These are phyloP conservation scores for Penicillium fuscoglaucum DNA, from an alignment of 2,329 filamentous ascomycete genomes.

Conservation along the genomic window DNA sequence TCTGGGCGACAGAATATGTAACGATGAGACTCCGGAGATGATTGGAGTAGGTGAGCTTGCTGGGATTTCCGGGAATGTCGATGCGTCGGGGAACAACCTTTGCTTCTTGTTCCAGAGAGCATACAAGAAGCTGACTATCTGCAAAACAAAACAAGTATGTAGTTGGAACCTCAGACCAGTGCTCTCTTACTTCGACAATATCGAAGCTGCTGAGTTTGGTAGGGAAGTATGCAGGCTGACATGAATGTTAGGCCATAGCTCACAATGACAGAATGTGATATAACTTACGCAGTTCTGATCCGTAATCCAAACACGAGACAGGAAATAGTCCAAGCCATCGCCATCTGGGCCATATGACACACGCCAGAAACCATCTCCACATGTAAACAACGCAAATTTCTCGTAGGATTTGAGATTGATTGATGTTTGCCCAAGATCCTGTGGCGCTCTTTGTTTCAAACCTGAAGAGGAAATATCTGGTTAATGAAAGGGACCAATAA, in stretches of 20 bases:
- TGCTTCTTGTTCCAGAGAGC: slow-evolving; percentile 46
- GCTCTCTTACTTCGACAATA: slow-evolving; percentile 32
- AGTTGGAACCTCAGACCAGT: slow-evolving; percentile 31
- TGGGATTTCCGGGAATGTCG: slow-evolving; percentile 43
- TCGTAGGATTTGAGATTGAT: slow-evolving; percentile 37
- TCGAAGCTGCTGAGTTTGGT: slow-evolving; percentile 37
- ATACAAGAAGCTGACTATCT: slow-evolving; percentile 50
- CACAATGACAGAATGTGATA: not conserved
- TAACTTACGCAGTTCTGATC: slow-evolving; percentile 44
- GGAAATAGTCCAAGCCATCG: slow-evolving; percentile 27
- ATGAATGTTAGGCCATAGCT: slow-evolving; percentile 17
- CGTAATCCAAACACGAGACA: slow-evolving; percentile 44
- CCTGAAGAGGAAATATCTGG: slow-evolving; percentile 21
- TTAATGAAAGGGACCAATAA: not conserved
- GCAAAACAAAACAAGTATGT: slow-evolving; percentile 52
- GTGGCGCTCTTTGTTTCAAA: slow-evolving; percentile 32
- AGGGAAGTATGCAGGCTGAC: slow-evolving; percentile 42
- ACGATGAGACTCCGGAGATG: slow-evolving; percentile 52
- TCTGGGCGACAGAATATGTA: slow-evolving; percentile 41
- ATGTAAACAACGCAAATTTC: slow-evolving; percentile 36
- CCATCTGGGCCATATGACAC: slow-evolving; percentile 31
- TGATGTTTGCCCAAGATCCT: slow-evolving; percentile 39
- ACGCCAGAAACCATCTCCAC: slow-evolving; percentile 42
- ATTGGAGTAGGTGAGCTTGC: slow-evolving; percentile 47
- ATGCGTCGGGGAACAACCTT: slow-evolving; percentile 46